Evolutionary conservation across 2,329 filamentous ascomycete species (phyloP).

Genomic region (Penicillium sclerotigenum): DNA sequence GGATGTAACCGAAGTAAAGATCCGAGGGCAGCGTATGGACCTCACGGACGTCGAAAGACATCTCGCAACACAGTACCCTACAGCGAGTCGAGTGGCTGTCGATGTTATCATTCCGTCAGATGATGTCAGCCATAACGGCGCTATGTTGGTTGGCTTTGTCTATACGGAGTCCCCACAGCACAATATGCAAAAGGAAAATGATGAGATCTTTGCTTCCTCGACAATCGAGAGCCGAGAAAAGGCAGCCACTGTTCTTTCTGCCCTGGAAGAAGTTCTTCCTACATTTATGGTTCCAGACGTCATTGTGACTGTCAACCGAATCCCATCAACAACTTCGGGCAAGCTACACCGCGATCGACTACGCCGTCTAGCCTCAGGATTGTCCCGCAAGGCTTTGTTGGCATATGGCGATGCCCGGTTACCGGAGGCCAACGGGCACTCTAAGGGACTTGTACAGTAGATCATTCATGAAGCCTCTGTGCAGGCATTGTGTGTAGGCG

Average conservation of each 20-base stretch:
- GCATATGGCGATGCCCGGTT: neutral
- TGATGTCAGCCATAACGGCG: neutral
- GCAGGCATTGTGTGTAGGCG: neutral
- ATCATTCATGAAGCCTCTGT: neutral
- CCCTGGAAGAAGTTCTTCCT: neutral
- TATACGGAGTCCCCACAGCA: neutral
- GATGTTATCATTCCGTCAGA: neutral
- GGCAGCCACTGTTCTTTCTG: neutral
- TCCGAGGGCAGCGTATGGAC: constrained; percentile 37
- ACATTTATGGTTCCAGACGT: neutral
- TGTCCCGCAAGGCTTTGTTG: neutral
- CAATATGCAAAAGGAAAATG: neutral
- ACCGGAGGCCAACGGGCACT: neutral
- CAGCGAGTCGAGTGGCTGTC: neutral
- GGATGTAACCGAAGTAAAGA: constrained; percentile 33
- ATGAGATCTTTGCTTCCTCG: neutral
- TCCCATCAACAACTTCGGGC: neutral
- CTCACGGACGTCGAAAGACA: constrained; percentile 30
- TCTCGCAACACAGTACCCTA: neutral
- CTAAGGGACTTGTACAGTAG: neutral
- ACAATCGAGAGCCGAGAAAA: neutral
- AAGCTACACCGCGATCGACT: neutral
- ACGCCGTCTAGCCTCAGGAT: neutral
- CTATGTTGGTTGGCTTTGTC: neutral
- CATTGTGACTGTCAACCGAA: neutral